A percentile compares a stretch with the other conserved stretches of the same genome.
Conservation (phyloP, 1,284 basidiomycete genomes). For the Ustilago trichophora region DNA sequence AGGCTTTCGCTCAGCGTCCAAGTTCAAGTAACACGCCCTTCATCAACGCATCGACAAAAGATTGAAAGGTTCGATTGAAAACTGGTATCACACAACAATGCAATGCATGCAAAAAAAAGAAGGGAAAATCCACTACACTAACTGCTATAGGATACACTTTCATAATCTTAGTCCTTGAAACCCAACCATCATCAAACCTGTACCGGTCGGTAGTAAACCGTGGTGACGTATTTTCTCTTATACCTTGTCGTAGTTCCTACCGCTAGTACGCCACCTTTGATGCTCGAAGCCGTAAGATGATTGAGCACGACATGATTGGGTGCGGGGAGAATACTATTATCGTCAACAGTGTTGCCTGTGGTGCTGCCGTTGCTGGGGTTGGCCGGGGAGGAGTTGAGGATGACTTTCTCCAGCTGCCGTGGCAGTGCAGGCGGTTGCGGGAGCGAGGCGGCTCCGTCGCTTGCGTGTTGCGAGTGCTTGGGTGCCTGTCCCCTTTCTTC, state of each 20-base stretch:
- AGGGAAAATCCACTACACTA: too few species aligned
- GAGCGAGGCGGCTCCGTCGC: slow-evolving; percentile 23
- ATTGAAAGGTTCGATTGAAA: too few species aligned
- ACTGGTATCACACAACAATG: too few species aligned
- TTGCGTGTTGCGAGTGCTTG: slow-evolving; percentile 20
- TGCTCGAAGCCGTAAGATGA: slow-evolving; percentile 94
- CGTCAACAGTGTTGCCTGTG: slow-evolving; percentile 74
- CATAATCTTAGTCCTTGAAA: too few species aligned
- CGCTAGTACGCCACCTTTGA: slow-evolving; percentile 90
- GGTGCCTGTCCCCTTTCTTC: slow-evolving; percentile 13
- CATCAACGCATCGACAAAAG: too few species aligned
- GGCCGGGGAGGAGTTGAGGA: slow-evolving; percentile 75
- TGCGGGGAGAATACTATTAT: slow-evolving; percentile 89
- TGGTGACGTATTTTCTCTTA: slow-evolving; percentile 83
- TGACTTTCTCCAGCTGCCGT: slow-evolving; percentile 90
- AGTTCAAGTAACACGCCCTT: too few species aligned
- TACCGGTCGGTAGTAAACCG: slow-evolving; percentile 75
- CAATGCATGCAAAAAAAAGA: too few species aligned
- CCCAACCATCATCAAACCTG: slow-evolving; percentile 71
- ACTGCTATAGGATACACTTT: too few species aligned
- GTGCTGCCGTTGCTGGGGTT: slow-evolving; percentile 42
- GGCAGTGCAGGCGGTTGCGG: slow-evolving; percentile 77
- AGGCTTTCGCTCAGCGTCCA: too few species aligned
- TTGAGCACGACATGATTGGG: slow-evolving; percentile 89
- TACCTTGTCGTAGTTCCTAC: slow-evolving; percentile 94